These are phyloP conservation scores for Geopyxis carbonaria DNA, from an alignment of 495 filamentous ascomycete genomes.

Conservation along the genomic window DNA sequence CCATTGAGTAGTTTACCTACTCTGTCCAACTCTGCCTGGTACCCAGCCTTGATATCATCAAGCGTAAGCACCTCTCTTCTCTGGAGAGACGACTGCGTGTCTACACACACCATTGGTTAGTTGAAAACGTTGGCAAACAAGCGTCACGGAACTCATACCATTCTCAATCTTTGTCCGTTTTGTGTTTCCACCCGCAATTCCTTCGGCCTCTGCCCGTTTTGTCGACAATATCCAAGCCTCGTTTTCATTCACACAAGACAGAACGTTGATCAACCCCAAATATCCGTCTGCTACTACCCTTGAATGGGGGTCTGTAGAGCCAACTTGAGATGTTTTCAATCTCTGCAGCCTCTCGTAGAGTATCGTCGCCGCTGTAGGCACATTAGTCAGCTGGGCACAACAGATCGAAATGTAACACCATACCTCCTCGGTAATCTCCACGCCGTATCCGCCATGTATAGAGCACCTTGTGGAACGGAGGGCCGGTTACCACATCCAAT, in stretches of 20 bases:
- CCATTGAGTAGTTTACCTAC: conserved; percentile 29
- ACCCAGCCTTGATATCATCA: conserved; percentile 65
- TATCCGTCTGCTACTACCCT: conserved; percentile 51
- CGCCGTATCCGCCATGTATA: conserved; percentile 76
- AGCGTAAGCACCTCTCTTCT: conserved; percentile 56
- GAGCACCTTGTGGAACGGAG: conserved; percentile 63
- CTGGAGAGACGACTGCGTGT: conserved; percentile 12
- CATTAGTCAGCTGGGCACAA: neutral
- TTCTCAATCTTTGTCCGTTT: conserved; percentile 28
- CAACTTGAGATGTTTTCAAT: conserved; percentile 37
- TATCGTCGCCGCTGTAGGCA: conserved; percentile 45
- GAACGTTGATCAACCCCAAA: conserved; percentile 68
- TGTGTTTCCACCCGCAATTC: conserved; percentile 15
- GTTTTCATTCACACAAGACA: conserved; percentile 64
- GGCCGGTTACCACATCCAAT: conserved; percentile 38
- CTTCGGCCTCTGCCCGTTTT: conserved; percentile 26
- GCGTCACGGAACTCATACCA: too few relatives aligned
- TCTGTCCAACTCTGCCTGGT: conserved; percentile 72
- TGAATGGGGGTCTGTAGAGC: conserved; percentile 34
- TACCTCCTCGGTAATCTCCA: conserved; percentile 59
- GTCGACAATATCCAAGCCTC: conserved; percentile 50
- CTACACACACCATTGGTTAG: neutral
- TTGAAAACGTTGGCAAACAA: conserved; percentile 1
- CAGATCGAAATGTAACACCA: neutral
- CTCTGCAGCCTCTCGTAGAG: conserved; percentile 50